A percentile compares a stretch with the other conserved stretches of the same genome.
Conservation (phyloP, 345 rosid genomes). For the Erysimum cheiranthoides region DNA sequence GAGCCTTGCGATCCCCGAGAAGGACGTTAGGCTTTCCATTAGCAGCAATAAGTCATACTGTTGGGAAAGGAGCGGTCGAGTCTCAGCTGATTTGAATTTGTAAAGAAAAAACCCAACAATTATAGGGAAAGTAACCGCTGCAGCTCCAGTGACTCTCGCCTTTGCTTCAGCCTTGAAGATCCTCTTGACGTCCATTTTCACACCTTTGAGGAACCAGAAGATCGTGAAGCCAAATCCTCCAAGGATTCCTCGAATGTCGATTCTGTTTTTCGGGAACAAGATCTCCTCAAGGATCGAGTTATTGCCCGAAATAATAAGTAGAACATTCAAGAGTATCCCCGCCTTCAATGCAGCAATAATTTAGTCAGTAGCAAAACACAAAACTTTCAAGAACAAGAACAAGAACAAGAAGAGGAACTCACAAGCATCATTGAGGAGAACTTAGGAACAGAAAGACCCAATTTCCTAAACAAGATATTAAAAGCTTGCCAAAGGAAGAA, state of each 20-base stretch:
- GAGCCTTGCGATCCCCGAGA: constrained; percentile 54
- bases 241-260: constrained; percentile 42
- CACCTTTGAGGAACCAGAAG: constrained; percentile 57
- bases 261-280: constrained; percentile 35
- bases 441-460: constrained; percentile 39
- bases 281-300: constrained; percentile 12
- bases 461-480: constrained; percentile 34
- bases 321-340: constrained; percentile 22
- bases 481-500: constrained; percentile 43
- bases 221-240: constrained; percentile 51
- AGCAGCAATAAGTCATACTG: constrained; percentile 14
- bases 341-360: constrained; percentile 30
- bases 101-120: not conserved
- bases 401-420: constrained; percentile 11
- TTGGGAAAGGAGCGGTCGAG: not conserved
- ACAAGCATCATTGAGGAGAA: constrained; percentile 48
- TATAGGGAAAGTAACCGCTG: constrained; percentile 42
- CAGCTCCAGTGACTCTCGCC: constrained; percentile 42
- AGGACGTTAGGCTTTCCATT: constrained; percentile 48
- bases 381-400: not conserved
- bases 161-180: constrained; percentile 39
- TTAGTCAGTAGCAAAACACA: not conserved
- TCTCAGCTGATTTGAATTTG: not conserved
- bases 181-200: constrained; percentile 55
- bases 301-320: not conserved